A percentile compares a stretch with the other conserved stretches of the same genome.
phyloP scores from a whole-genome alignment of 2,329 filamentous ascomycete species.

The Thelonectria rubi region DNA sequence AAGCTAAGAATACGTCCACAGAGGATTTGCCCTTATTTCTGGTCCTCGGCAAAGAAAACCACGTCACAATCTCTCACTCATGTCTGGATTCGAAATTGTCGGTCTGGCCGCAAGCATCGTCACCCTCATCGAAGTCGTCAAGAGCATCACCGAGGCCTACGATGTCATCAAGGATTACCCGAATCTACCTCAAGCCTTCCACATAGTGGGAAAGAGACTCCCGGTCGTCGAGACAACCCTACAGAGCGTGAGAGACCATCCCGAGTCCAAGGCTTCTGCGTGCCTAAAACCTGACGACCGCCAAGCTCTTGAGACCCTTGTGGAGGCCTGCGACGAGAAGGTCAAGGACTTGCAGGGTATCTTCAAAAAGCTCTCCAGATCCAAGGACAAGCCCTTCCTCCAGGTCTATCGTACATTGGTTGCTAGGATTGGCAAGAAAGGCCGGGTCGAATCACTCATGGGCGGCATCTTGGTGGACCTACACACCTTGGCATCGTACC shows the following conservation, averaged over 20 bases:
- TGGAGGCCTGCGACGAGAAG: too few relatives aligned
- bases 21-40: too few relatives aligned
- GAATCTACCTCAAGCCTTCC: constrained; percentile 6
- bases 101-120: background rate
- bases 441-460: background rate
- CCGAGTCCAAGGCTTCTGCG: too few relatives aligned
- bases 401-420: background rate
- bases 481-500: background rate
- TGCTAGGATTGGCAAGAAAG: background rate
- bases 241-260: too few relatives aligned
- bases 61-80: too few relatives aligned
- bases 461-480: constrained; percentile 3
- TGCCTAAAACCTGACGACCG: too few relatives aligned
- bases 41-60: too few relatives aligned
- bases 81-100: constrained; percentile 1
- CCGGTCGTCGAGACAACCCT: background rate
- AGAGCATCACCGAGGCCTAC: background rate
- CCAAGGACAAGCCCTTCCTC: too few relatives aligned
- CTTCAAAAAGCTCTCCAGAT: too few relatives aligned
- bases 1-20: too few relatives aligned
- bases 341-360: too few relatives aligned
- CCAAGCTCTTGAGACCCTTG: too few relatives aligned
- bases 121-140: background rate
- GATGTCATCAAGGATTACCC: background rate
- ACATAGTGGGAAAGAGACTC: background rate